phyloP scores from a whole-genome alignment of 169 alveolate genomes.

The Plasmodium coatneyi region DNA sequence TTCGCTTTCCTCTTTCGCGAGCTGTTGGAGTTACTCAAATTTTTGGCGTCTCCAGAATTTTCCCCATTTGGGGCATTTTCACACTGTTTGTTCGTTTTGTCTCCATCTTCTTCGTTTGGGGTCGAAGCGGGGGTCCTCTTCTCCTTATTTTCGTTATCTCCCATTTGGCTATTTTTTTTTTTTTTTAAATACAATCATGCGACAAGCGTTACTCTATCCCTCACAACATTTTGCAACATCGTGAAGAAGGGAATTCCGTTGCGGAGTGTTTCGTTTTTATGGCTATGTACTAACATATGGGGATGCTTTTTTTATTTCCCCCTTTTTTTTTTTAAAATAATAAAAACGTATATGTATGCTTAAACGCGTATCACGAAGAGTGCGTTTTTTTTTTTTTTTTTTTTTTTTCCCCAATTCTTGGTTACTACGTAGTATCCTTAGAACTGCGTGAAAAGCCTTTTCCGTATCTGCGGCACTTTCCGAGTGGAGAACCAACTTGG shows the following conservation, averaged over 20 bases:
- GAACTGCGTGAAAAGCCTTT: not conserved
- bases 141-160: not conserved
- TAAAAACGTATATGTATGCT: not conserved
- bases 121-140: not conserved
- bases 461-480: not conserved
- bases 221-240: not conserved
- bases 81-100: not conserved
- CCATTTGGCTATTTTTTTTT: not conserved
- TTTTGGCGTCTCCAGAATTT: not conserved
- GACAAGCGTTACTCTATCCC: not conserved
- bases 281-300: not conserved
- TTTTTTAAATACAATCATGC: not conserved
- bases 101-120: not conserved
- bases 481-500: not conserved
- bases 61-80: not conserved
- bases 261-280: not conserved
- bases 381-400: not conserved
- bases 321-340: no score
- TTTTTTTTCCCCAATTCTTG: not conserved
- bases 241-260: not conserved
- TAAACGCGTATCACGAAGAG: not conserved
- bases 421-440: not conserved
- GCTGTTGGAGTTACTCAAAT: not conserved
- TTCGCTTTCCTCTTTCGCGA: not conserved
- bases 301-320: not conserved